Base-by-base conservation (phyloP, 371 early-diverging fungal genomes). In the Mucor irregularis region DNA sequence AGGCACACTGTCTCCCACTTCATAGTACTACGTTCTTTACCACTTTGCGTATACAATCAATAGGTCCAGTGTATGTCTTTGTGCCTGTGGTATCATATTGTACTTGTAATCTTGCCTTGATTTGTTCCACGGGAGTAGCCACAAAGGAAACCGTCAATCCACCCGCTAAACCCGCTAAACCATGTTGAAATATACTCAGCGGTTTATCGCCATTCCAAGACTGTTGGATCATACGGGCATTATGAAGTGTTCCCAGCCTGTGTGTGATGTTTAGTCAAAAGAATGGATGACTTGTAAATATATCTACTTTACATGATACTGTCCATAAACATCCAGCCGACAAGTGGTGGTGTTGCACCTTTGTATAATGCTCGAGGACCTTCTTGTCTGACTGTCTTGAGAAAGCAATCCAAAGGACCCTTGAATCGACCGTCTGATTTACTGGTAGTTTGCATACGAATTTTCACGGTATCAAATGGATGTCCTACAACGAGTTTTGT, bases 301-400 rank as follows among this genome's bases (percentile, higher is more conserved):
- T 5, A 7, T 21, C 9, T n/a, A 31, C 74, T 64, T 42, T 79
- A 87, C 86, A 87, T 87, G 47, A 91, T 81, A 40, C 87, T 84
- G 58, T 95, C 94, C 93, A 95, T 93, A 43, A 92, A 77, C 30
- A 90, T 87, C 95, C 96, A 97, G 7, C 98, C 96, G 34, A 96
- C 64, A 35, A 95, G 69, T 3, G 98, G 96, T 8, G 95, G 95
- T 14, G 93, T 92, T 4, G 96, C 94, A 22, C 94, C 94, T 69
- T 93, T 95, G 78, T 94, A 95, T 2, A 95, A 74, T 5, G 90
- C 94, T 3, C 85, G 73, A 9, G 87, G 61, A 0, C 95, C 95
- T 74, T 96, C 96, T 38, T 89, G 68, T 25, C 77, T 73, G 14
- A 91, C 40, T 0, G 92, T 91, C 25, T 82, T 64, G 33, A 71